A percentile compares a stretch with the other conserved stretches of the same genome.
These are phyloP conservation scores for Tetrahymena malaccensis DNA, from an alignment of 73 alveolate species.

Conservation along the genomic window DNA sequence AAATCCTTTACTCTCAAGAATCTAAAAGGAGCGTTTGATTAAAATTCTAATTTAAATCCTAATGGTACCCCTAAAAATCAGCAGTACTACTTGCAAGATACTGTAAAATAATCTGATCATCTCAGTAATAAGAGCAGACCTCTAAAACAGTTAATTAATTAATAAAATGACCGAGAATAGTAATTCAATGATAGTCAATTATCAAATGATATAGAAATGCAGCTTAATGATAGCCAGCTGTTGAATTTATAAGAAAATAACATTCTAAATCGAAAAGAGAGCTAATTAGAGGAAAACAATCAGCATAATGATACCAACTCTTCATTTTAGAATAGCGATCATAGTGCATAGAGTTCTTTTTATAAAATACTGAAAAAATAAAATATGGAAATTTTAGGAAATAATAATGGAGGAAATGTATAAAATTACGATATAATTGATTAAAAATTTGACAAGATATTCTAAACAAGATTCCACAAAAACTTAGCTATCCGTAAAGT, in stretches of 20 bases:
- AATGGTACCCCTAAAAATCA: not conserved
- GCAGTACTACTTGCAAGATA: not conserved
- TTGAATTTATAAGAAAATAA: not conserved
- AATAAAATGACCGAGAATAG: not conserved
- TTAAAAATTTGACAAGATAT: not conserved
- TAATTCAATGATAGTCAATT: not conserved
- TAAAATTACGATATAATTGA: not conserved
- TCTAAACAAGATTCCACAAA: not conserved
- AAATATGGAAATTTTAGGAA: not conserved
- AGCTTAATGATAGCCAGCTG: not conserved
- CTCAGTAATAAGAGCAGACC: not conserved
- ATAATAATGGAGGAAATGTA: not conserved
- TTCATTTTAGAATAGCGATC: not conserved
- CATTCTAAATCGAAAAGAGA: not conserved
- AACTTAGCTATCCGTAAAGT: not conserved
- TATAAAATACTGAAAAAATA: not conserved
- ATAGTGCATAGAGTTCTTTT: not conserved
- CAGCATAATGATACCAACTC: not conserved
- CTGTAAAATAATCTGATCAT: not conserved
- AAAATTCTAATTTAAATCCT: not conserved
- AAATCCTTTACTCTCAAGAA: not conserved
- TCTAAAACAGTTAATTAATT: not conserved
- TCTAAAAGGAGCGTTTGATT: not conserved
- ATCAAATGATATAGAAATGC: not conserved
- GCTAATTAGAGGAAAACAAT: not conserved